Evolutionary conservation across 148 eudicot genomes (phyloP), one percentile per base, ranked within the genome.

Genomic region (Rhododendron kiyosumense): DNA sequence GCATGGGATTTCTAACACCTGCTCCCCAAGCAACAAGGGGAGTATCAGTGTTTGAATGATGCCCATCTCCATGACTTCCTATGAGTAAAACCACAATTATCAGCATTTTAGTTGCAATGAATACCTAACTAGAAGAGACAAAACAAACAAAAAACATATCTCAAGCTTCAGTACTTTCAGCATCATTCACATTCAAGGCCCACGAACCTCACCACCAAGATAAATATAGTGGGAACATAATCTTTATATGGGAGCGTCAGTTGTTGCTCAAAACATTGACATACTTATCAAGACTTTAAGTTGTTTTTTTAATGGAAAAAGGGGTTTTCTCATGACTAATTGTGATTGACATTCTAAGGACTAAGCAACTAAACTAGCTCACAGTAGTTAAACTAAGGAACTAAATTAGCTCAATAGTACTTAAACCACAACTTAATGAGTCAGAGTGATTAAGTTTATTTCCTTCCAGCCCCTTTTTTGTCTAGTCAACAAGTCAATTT

Each of bases 1-100:
- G 93, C 90, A 86, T 89, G 49, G 98, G 95, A 88, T 93, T 83
- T 85, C 88, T 88, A 67, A 97, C 93, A 89, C 99, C 99, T 81
- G 99, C 96, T 89, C 98, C 99, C 99, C 98, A 97, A 67, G 88
- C 99, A 88, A 97, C 98, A 86, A 97, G 96, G 81, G 99, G 98
- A 73, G 98, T 94, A 85, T 95, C 94, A 61, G 99, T 97, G 93
- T 93, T 93, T 83, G 98, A 75, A 73, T 92, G 95, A 89, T 97
- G 99, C 85, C 98, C 99, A 91, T 97, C 99, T 85, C 99, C 99
- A 84, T 97, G 99, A 90, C 98, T 97, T 80, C 99, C 99, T 97
- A 88, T 83, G 32, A 88, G 75, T 51, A 82, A 88, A 90, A 84
- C 45, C 45, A 32, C 84, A 82, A 48, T 61, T 45, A 81, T 88